Evolutionary conservation across 768 basidiomycete species (phyloP).

Genomic region (Saitozyma podzolica): DNA sequence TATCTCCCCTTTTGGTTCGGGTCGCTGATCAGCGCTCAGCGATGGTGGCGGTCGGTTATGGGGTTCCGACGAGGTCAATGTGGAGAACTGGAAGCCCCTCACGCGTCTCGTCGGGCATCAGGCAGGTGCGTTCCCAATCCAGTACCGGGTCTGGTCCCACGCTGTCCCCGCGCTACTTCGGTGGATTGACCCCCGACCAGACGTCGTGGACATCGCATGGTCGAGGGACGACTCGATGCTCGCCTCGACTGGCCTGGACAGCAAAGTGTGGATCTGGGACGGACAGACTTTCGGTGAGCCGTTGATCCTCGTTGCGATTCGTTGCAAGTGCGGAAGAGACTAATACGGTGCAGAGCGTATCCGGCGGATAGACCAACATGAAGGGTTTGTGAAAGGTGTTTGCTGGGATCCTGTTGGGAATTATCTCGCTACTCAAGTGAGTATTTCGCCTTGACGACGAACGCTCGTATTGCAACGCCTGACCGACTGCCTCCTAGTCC

Average conservation of each 20-base stretch:
- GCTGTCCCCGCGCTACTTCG: too few relatives aligned
- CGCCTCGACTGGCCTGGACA: conserved; percentile 91
- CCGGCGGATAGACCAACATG: conserved; percentile 79
- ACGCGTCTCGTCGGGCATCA: conserved; percentile 90
- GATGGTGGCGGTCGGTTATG: conserved; percentile 81
- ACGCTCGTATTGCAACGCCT: not conserved
- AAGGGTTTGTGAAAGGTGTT: conserved; percentile 97
- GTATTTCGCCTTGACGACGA: conserved; percentile 4
- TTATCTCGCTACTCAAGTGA: conserved; percentile 79
- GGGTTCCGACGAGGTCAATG: conserved; percentile 92
- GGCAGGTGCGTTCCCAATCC: conserved; percentile 65
- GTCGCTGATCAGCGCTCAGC: conserved; percentile 54
- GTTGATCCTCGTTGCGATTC: not conserved
- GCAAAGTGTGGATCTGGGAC: conserved; percentile 88
- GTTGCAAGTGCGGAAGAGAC: not conserved
- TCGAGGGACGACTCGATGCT: conserved; percentile 86
- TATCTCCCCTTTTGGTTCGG: not conserved
- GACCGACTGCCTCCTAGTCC: conserved; percentile 59
- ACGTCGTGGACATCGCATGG: conserved; percentile 95
- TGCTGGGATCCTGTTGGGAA: conserved; percentile 99
- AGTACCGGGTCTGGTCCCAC: not conserved
- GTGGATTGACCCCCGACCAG: conserved; percentile 53
- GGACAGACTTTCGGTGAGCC: conserved; percentile 79
- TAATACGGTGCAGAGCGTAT: conserved; percentile 64
- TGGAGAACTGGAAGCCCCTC: conserved; percentile 95